These are phyloP conservation scores for Xylariomycetidae sp. DNA, from an alignment of 2,329 filamentous ascomycete genomes.

Conservation along the genomic window DNA sequence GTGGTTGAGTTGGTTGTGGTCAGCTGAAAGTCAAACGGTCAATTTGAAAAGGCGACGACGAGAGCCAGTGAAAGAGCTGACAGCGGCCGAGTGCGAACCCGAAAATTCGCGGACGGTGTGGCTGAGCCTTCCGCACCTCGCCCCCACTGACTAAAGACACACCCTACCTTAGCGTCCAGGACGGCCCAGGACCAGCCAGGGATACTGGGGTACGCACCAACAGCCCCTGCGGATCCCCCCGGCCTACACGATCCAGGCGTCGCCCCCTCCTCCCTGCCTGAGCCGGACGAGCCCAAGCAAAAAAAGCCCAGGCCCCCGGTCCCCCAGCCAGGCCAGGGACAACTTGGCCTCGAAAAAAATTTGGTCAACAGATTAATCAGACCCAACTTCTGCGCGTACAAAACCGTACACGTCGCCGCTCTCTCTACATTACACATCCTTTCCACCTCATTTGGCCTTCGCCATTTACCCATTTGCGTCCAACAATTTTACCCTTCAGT, in stretches of 20 bases:
- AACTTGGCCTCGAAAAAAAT: not conserved
- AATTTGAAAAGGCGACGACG: no score
- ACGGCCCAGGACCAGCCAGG: no score
- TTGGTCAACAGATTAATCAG: constrained; percentile 1
- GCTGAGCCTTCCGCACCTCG: constrained; percentile 11
- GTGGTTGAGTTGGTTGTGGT: no score
- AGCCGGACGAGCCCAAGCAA: constrained; percentile 1
- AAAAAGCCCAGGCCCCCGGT: not conserved
- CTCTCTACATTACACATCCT: constrained; percentile 15
- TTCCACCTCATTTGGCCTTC: constrained; percentile 25
- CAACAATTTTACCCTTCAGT: constrained; percentile 4
- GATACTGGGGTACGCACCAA: no score
- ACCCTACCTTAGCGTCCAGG: no score
- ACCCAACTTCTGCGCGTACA: constrained; percentile 3
- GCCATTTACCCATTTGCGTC: constrained; percentile 16
- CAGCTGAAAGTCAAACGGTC: no score
- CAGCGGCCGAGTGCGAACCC: constrained; percentile 21
- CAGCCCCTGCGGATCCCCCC: no score
- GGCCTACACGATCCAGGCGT: no score
- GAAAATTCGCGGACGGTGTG: constrained; percentile 23
- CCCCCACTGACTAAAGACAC: not conserved
- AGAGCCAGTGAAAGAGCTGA: constrained; percentile 6
- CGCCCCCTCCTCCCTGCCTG: no score
- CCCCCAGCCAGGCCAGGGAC: no score
- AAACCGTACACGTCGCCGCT: constrained; percentile 20